Evolutionary conservation across 2,329 filamentous ascomycete genomes (phyloP).

Genomic region (Colletotrichum sp.): DNA sequence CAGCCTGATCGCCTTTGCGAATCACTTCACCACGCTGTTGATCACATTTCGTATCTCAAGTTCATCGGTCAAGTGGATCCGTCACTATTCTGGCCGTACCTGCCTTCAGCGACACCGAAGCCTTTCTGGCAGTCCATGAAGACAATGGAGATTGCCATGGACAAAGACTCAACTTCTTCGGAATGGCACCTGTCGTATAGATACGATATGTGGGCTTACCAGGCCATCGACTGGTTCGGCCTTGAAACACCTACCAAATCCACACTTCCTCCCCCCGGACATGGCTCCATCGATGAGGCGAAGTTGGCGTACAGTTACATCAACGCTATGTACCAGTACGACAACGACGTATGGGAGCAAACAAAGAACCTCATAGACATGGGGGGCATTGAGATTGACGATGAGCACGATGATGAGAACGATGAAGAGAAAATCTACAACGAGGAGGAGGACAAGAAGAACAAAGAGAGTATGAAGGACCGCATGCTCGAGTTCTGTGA

Average conservation of each 20-base stretch:
- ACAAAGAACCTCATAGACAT: no score
- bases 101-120: not conserved
- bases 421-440: not conserved
- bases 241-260: no score
- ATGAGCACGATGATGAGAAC: not conserved
- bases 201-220: not conserved
- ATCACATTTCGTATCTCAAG: not conserved
- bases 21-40: not conserved
- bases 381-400: no score
- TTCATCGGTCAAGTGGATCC: not conserved
- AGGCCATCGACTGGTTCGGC: not conserved
- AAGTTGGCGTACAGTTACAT: no score
- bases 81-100: not conserved
- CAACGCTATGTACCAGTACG: accelerated
- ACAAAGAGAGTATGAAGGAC: no score
- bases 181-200: not conserved
- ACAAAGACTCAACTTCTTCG: not conserved
- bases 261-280: not conserved
- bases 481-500: not conserved
- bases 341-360: no score
- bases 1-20: not conserved
- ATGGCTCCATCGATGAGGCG: not conserved
- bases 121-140: not conserved
- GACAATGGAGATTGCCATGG: not conserved
- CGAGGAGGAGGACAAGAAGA: not conserved